A percentile compares a stretch with the other conserved stretches of the same genome.
phyloP scores from a whole-genome alignment of 2,329 filamentous ascomycete species.

The Ophiostoma quercus region DNA sequence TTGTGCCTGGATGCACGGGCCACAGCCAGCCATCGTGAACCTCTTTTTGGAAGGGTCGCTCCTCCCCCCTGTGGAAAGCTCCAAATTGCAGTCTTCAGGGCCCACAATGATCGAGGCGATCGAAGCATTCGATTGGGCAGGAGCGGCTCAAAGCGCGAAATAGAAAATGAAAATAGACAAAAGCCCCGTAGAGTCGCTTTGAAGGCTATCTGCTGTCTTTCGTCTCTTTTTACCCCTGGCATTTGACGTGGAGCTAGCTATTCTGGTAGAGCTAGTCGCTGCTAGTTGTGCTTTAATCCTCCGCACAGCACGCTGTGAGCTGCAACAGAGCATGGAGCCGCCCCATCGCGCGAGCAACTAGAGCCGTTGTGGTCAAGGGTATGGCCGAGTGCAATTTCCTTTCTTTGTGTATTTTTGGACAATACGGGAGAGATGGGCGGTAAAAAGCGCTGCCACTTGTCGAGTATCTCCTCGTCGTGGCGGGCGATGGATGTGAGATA shows the following conservation, averaged over 20 bases:
- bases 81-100: background rate
- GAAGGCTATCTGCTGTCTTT: background rate
- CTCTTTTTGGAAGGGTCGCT: background rate
- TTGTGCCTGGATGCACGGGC: conserved; percentile 14
- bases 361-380: conserved; percentile 20
- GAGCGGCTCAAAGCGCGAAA: background rate
- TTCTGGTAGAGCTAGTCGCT: background rate
- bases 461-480: too few species aligned
- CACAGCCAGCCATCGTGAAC: background rate
- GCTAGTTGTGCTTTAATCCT: conserved; percentile 1
- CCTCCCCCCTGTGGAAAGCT: background rate
- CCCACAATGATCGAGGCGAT: background rate
- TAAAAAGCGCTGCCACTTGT: background rate
- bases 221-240: conserved; percentile 8
- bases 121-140: background rate
- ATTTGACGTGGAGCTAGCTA: background rate
- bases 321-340: background rate
- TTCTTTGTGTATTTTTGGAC: conserved; percentile 10
- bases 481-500: background rate
- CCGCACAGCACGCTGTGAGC: conserved; percentile 2
- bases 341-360: conserved; percentile 3
- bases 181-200: background rate
- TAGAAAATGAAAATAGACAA: background rate
- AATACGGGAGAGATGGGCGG: background rate
- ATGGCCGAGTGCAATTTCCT: conserved; percentile 22